Base-by-base conservation (phyloP, 148 eudicot genomes). In the Rhododendron molle region DNA sequence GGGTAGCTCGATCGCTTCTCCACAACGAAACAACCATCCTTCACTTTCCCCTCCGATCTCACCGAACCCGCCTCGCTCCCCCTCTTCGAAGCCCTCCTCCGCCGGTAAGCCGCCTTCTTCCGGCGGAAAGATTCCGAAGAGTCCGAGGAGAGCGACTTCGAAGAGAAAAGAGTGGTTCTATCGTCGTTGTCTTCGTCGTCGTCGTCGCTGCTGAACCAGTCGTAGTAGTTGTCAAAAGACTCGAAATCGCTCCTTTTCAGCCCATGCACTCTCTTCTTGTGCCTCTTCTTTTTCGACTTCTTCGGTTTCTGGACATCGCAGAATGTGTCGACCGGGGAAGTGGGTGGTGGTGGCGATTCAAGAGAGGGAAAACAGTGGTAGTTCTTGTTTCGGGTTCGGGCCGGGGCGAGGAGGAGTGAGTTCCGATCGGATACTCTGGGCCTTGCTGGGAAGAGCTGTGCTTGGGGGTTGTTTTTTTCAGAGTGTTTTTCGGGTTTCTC, bases 1-100 rank as follows among this genome's bases (percentile, higher is more conserved):
- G 94, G 94, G 78, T 92, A 93, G 58, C 90, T 91, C 72, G 94
- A 92, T 18, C 89, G 84, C 86, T 91, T 92, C 85, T 91, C 93
- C 40, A 91, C 92, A 0, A 93, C 94, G 21, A 90, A 88, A 18
- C 90, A 92, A 21, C 90, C 90, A 0, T 88, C 93, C 87, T 89
- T 90, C 84, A 92, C 94, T 60, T 86, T 90, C 83, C 85, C 92
- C 21, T 89, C 40, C 26, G 90, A 54, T 40, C 90, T 86, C 81
- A 85, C 14, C 12, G 50, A 54, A 36, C 81, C 88, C 44, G 54
- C 85, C 9, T 81, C 90, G 7, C 62, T 30, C 14, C n/a, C 32
- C 44, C 28, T 67, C 46, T 71, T 71, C n/a, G 60, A 72, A 10
- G 36, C 86, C 44, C 88, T 85, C 36, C 85, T 82, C 65, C 88